These are phyloP conservation scores for Fusarium sp. DNA, from an alignment of 2,329 filamentous ascomycete species.

Conservation along the genomic window DNA sequence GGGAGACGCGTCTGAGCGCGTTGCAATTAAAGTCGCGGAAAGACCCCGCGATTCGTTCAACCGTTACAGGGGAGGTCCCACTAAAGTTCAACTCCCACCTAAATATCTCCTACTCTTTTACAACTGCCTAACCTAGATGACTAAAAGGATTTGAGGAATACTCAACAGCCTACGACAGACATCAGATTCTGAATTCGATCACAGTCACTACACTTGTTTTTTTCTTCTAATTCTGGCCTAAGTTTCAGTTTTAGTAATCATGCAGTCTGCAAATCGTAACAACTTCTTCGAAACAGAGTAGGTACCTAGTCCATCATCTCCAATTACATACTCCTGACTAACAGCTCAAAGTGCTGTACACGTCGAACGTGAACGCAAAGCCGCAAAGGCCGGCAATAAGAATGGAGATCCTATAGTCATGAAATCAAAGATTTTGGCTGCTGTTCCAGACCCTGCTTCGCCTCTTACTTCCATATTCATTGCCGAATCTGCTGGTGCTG, in stretches of 20 bases:
- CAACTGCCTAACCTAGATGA: slow-evolving; percentile 37
- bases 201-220: background rate
- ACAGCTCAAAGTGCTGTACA: slow-evolving; percentile 61
- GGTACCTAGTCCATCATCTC: slow-evolving; percentile 52
- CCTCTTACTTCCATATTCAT: slow-evolving; percentile 74
- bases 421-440: slow-evolving; percentile 87
- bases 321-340: background rate
- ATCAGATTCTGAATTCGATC: background rate
- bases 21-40: slow-evolving; percentile 55
- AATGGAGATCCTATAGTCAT: slow-evolving; percentile 84
- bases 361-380: slow-evolving; percentile 69
- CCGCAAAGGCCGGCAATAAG: slow-evolving; percentile 79
- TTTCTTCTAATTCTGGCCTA: no score
- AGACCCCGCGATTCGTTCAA: slow-evolving; percentile 49
- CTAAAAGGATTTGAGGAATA: slow-evolving; percentile 1
- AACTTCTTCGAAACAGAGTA: slow-evolving; percentile 96
- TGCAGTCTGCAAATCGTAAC: slow-evolving; percentile 78
- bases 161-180: background rate
- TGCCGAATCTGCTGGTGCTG: slow-evolving; percentile 87
- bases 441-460: slow-evolving; percentile 75
- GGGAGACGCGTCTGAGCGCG: slow-evolving; percentile 59
- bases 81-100: slow-evolving; percentile 31
- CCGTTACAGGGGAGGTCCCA: slow-evolving; percentile 34
- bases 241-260: slow-evolving; percentile 54
- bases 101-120: slow-evolving; percentile 25